Evolutionary conservation across 164 flowering plant genomes (phyloP).

Genomic region (Chimonanthus praecox): DNA sequence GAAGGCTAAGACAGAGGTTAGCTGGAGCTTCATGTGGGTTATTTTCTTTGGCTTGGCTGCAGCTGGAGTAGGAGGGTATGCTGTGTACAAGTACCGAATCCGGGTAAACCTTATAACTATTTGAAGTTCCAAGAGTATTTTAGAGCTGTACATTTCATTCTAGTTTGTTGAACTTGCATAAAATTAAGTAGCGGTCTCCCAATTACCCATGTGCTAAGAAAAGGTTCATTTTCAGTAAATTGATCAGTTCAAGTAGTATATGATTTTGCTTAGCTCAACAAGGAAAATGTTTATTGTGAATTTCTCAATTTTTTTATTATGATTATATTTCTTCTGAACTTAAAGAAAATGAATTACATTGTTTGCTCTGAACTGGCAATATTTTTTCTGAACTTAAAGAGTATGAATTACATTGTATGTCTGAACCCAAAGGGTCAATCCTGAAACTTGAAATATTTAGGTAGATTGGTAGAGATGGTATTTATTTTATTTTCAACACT

Average conservation of each 20-base stretch:
- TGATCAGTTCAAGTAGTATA: neutral
- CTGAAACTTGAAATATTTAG: too few species aligned
- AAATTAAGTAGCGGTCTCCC: neutral
- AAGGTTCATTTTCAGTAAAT: neutral
- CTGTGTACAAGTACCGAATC: slow-evolving; percentile 89
- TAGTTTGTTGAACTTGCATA: neutral
- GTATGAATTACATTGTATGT: neutral
- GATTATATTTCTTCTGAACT: too few species aligned
- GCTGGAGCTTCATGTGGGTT: slow-evolving; percentile 69
- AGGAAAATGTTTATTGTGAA: too few species aligned
- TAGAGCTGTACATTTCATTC: neutral
- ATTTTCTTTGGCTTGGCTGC: slow-evolving; percentile 57
- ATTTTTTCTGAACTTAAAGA: too few species aligned
- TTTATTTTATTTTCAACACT: too few species aligned
- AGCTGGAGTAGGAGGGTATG: slow-evolving; percentile 68
- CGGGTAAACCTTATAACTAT: slow-evolving; percentile 47
- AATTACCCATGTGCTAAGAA: neutral
- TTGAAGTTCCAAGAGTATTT: neutral
- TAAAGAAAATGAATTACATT: too few species aligned
- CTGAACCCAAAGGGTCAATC: neutral
- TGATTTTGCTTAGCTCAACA: neutral
- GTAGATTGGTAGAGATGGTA: too few species aligned
- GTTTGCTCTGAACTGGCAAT: too few species aligned
- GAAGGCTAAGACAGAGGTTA: slow-evolving; percentile 17
- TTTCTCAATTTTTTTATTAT: too few species aligned